Evolutionary conservation across 306 rosid species (phyloP), one percentile per base, ranked within the genome.

Genomic region (Albizia julibrissin): DNA sequence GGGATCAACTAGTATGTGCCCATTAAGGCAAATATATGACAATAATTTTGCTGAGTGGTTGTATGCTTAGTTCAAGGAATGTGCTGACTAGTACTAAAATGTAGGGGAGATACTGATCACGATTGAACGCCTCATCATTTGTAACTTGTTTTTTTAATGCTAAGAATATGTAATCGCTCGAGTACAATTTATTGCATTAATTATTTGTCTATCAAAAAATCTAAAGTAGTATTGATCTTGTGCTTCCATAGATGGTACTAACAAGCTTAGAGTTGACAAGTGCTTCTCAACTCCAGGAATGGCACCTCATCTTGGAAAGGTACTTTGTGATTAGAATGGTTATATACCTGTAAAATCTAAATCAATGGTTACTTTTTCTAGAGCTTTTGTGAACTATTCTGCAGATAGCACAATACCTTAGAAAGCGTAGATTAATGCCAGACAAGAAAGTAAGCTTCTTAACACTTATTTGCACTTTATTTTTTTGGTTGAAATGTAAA

Each of bases 261-360:
- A 87, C 84, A 95, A 95, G 87, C 91, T 95, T 82, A 93, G 91
- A 82, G 95, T 93, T 33, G 99, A 95, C 83, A 95, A 95, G 90
- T 95, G 99, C 87, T 95, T 95, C 87, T 90, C 99, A 59, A 93
- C 99, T 78, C 97, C 93, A 77, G 94, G 96, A 87, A 93, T 95
- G 99, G 90, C 97, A 83, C 92, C 91, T 86, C 95, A 92, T 62
- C 89, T 95, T 82, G 95, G 91, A 75, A 95, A 95, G 99, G 99
- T 95, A 33, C 72, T 65, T 83, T 80, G 43, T 81, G 68, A 69
- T 71, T 80, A 71, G 37, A 58, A 39, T 79, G 42, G 31, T 76
- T 49, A 54, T 71, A 37, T 84, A 3, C 34, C 75, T 76, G 74
- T 76, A 62, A 52, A 49, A 61, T 79, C 77, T 72, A 75, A 69